Evolutionary conservation across 2,329 filamentous ascomycete species (phyloP).

Genomic region (Ambrosiella xylebori): DNA sequence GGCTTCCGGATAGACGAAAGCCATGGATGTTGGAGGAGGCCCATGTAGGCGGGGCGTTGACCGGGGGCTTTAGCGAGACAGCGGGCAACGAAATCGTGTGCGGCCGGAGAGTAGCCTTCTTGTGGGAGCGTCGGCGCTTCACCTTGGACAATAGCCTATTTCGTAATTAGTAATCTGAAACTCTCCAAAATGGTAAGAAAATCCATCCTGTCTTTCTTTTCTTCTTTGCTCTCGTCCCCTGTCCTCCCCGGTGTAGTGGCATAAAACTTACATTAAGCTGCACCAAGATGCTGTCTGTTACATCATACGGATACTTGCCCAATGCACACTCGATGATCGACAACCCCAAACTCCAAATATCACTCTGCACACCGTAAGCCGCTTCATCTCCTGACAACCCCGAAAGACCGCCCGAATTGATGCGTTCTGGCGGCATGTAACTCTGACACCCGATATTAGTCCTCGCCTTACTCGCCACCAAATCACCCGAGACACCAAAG

Average conservation of each 20-base stretch:
- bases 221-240: no score
- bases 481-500: slow-evolving; percentile 90
- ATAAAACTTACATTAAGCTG: slow-evolving; percentile 68
- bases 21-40: slow-evolving; percentile 82
- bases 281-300: slow-evolving; percentile 95
- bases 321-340: slow-evolving; percentile 93
- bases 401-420: slow-evolving; percentile 47
- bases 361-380: slow-evolving; percentile 81
- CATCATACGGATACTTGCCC: slow-evolving; percentile 91
- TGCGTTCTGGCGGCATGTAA: slow-evolving; percentile 96
- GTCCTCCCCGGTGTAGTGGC: neutral
- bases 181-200: no score
- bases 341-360: slow-evolving; percentile 91
- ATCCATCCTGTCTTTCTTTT: no score
- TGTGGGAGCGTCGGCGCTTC: slow-evolving; percentile 78
- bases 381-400: slow-evolving; percentile 23
- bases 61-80: slow-evolving; percentile 89
- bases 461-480: slow-evolving; percentile 93
- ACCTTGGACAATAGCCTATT: slow-evolving; percentile 91
- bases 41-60: slow-evolving; percentile 82
- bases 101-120: slow-evolving; percentile 59
- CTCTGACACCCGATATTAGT: slow-evolving; percentile 98
- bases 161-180: neutral
- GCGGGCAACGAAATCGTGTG: slow-evolving; percentile 70
- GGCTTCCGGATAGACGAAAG: slow-evolving; percentile 59